phyloP scores from a whole-genome alignment of 129 eudicot species.

The Tagetes patula region DNA sequence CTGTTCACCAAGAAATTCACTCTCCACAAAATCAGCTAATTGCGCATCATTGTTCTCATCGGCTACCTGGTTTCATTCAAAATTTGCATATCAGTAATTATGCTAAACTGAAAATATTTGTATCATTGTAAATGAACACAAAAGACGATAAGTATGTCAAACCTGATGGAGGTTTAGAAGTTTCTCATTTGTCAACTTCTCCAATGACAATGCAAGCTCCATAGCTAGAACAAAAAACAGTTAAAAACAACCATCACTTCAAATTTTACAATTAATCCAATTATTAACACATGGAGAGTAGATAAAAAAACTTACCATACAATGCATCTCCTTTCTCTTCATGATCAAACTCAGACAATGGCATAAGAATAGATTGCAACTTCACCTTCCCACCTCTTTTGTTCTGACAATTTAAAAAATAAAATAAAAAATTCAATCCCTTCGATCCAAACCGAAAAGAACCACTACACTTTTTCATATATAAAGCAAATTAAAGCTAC shows the following conservation, averaged over 20 bases:
- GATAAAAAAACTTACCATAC: constrained; percentile 55
- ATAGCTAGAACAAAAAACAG: constrained; percentile 51
- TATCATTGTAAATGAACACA: constrained; percentile 3
- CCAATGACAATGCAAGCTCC: constrained; percentile 94
- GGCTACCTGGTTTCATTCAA: constrained; percentile 62
- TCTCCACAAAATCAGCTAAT: constrained; percentile 81
- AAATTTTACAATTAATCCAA: background rate
- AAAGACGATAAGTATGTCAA: constrained; percentile 10
- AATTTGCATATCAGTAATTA: constrained; percentile 12
- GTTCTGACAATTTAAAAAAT: constrained; percentile 48
- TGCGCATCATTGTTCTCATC: constrained; percentile 69
- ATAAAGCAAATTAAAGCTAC: constrained; percentile 8
- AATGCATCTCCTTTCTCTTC: constrained; percentile 94
- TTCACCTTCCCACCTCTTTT: constrained; percentile 92
- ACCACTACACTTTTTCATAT: background rate
- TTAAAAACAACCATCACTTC: background rate
- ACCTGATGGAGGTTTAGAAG: constrained; percentile 81
- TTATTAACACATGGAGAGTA: background rate
- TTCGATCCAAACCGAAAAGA: background rate
- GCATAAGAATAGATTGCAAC: constrained; percentile 82
- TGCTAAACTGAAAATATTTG: background rate
- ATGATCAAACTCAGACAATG: constrained; percentile 80
- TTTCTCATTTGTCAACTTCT: constrained; percentile 90
- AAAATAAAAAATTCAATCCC: too few species aligned
- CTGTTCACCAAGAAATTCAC: constrained; percentile 77